Conservation (phyloP, 1,139 yeast genomes). For the Trichomonascaceae sp. region DNA sequence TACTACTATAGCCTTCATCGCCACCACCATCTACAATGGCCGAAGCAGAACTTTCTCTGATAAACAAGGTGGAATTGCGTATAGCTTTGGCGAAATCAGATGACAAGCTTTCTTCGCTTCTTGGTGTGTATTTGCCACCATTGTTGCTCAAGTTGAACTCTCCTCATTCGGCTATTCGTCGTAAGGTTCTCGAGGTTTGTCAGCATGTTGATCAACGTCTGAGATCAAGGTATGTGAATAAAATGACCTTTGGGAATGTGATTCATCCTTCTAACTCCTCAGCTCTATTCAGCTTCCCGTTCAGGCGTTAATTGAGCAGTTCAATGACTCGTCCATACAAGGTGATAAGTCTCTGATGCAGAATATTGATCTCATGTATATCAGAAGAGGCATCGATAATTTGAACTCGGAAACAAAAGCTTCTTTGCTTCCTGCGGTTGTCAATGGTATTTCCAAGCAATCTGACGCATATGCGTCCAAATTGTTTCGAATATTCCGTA, state of each 20-base stretch:
- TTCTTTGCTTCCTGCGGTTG: conserved; percentile 43
- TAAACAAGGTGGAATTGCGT: conserved; percentile 62
- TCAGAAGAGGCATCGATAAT: conserved; percentile 50
- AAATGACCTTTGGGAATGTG: no score
- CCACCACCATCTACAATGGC: conserved; percentile 16
- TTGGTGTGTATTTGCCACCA: conserved; percentile 68
- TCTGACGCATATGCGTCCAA: conserved; percentile 46
- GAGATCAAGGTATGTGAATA: conserved; percentile 21
- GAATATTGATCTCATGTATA: conserved; percentile 59
- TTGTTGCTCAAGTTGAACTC: conserved; percentile 73
- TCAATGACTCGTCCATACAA: conserved; percentile 41
- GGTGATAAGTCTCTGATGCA: conserved; percentile 50
- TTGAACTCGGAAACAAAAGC: conserved; percentile 16
- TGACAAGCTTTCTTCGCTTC: conserved; percentile 53
- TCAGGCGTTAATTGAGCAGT: conserved; percentile 56
- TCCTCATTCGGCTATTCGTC: conserved; percentile 58
- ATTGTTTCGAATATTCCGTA: conserved; percentile 55
- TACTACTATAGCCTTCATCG: background rate
- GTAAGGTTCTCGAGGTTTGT: conserved; percentile 59
- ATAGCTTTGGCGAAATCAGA: conserved; percentile 73
- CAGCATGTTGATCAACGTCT: conserved; percentile 65
- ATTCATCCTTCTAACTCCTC: background rate
- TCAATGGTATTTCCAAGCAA: conserved; percentile 40
- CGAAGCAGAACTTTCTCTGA: conserved; percentile 31
- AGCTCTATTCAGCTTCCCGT: conserved; percentile 40